Evolutionary conservation across 805 yeast species (phyloP).

Genomic region (Yamadazyma scolyti): DNA sequence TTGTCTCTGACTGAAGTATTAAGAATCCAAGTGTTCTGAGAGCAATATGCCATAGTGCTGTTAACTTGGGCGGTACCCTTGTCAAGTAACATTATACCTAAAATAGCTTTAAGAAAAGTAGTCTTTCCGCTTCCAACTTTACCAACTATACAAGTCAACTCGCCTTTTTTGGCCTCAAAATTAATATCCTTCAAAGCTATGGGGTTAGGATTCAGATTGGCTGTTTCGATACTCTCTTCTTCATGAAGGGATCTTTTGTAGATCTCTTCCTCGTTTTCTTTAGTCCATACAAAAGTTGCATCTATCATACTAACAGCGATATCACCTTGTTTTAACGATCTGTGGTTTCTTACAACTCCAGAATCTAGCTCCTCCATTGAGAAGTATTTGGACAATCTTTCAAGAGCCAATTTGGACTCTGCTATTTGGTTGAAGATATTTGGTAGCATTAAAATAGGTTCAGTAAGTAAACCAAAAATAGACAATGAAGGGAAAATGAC

Average conservation of each 20-base stretch:
- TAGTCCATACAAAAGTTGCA: constrained; percentile 77
- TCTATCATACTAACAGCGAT: constrained; percentile 57
- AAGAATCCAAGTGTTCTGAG: constrained; percentile 95
- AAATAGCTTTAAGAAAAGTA: constrained; percentile 70
- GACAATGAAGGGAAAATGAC: constrained; percentile 88
- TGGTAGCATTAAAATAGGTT: constrained; percentile 91
- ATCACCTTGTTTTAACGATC: constrained; percentile 58
- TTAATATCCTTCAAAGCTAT: constrained; percentile 62
- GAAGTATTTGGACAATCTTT: constrained; percentile 70
- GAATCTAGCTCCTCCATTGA: constrained; percentile 74
- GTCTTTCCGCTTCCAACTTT: constrained; percentile 91
- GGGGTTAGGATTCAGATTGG: too few species aligned
- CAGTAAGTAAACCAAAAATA: constrained; percentile 78
- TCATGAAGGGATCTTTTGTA: constrained; percentile 39
- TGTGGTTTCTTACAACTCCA: constrained; percentile 59
- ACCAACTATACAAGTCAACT: constrained; percentile 81
- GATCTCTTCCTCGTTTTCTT: constrained; percentile 48
- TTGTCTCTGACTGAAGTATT: constrained; percentile 90
- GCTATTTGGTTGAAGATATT: constrained; percentile 79
- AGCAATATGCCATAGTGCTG: constrained; percentile 82
- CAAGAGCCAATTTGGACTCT: constrained; percentile 81
- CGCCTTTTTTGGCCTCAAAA: constrained; percentile 66
- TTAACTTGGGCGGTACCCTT: constrained; percentile 67
- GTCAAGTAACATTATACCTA: constrained; percentile 77
- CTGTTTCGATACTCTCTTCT: too few species aligned